Evolutionary conservation across 2,329 filamentous ascomycete species (phyloP).

Genomic region (Akanthomyces dipterigenus): DNA sequence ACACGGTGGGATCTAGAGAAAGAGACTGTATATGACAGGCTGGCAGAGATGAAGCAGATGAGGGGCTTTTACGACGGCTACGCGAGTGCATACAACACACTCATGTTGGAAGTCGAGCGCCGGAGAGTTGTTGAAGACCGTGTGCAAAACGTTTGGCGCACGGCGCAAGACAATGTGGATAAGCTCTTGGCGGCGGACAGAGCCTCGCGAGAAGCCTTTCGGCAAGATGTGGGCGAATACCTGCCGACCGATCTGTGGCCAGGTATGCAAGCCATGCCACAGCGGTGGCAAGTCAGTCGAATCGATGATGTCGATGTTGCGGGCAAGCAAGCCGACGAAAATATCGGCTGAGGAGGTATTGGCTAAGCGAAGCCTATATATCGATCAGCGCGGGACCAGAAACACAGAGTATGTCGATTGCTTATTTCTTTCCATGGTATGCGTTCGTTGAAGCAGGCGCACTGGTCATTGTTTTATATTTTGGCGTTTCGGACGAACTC

Average conservation of each 20-base stretch:
- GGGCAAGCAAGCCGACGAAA: neutral
- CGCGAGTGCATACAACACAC: slow-evolving; percentile 71
- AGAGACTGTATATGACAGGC: slow-evolving; percentile 57
- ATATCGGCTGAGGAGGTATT: neutral
- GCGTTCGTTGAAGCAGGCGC: neutral
- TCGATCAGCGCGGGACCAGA: neutral
- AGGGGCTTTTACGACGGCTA: slow-evolving; percentile 84
- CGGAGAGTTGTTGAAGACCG: slow-evolving; percentile 66
- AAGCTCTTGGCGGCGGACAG: slow-evolving; percentile 68
- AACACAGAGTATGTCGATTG: neutral
- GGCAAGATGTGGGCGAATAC: slow-evolving; percentile 75
- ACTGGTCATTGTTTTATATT: neutral
- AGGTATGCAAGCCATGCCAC: slow-evolving; percentile 57
- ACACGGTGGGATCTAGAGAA: slow-evolving; percentile 69
- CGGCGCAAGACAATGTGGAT: slow-evolving; percentile 70
- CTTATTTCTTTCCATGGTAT: neutral
- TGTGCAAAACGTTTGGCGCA: slow-evolving; percentile 66
- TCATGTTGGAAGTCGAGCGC: slow-evolving; percentile 78
- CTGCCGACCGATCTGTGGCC: slow-evolving; percentile 85
- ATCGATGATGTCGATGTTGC: slow-evolving; percentile 21
- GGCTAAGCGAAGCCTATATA: neutral
- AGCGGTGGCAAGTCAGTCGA: slow-evolving; percentile 42
- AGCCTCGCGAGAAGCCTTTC: slow-evolving; percentile 68
- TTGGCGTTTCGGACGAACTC: neutral
- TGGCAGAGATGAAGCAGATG: slow-evolving; percentile 71